Conservation (phyloP, 176 grass and related monocot genomes). For the Musa schizocarpa region DNA sequence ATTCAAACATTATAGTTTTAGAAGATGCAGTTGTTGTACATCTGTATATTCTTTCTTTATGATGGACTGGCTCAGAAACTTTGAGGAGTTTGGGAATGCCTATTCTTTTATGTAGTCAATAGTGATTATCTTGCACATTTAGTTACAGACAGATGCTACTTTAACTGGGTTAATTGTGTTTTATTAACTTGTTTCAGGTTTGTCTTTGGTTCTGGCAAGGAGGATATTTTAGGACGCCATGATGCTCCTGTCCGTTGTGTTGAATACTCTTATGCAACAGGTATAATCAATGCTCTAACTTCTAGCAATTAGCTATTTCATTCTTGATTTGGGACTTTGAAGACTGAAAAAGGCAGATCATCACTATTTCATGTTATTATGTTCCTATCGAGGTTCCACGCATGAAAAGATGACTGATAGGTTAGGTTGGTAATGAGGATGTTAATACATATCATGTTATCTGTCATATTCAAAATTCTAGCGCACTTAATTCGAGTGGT, state of each 20-base stretch:
- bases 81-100: neutral
- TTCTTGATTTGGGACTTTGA: neutral
- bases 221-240: constrained; percentile 80
- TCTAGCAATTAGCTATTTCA: neutral
- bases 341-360: neutral
- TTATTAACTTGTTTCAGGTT: constrained; percentile 38
- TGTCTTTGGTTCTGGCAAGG: constrained; percentile 66
- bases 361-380: neutral
- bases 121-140: neutral
- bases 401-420: neutral
- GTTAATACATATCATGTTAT: neutral
- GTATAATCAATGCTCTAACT: constrained; percentile 19
- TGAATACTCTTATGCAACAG: constrained; percentile 94
- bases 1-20: neutral
- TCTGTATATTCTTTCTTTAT: neutral
- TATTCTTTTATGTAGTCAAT: neutral
- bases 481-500: too few relatives aligned
- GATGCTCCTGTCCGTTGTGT: constrained; percentile 88
- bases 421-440: neutral
- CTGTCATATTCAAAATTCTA: neutral
- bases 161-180: neutral
- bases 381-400: neutral
- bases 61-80: neutral
- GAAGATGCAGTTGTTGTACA: neutral
- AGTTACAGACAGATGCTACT: neutral